Conservation (phyloP, 2,329 filamentous ascomycete genomes). For the Arthrobotrys sinensis region DNA sequence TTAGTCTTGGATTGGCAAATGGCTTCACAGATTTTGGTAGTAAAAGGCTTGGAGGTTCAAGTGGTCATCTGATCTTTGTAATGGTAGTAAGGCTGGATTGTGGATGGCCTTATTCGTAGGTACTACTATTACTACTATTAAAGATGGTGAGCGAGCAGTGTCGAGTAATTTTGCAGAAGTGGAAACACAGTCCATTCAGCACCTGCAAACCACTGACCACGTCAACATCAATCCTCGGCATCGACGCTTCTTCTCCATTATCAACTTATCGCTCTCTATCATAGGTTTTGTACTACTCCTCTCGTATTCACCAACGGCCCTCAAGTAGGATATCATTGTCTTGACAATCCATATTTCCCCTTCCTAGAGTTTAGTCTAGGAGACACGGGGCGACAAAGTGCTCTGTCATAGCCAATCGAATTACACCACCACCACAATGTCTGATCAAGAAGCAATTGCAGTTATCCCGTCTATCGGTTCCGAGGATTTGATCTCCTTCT, state of each 20-base stretch:
- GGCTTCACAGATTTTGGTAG: background rate
- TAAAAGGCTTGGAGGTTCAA: slow-evolving; percentile 9
- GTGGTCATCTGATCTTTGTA: slow-evolving; percentile 1
- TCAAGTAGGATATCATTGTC: background rate
- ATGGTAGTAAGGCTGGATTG: background rate
- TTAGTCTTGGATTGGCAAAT: slow-evolving; percentile 3
- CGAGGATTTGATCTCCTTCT: background rate
- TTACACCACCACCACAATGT: slow-evolving; percentile 1
- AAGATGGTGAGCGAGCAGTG: slow-evolving; percentile 13
- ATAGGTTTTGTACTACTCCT: background rate
- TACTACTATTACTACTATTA: background rate
- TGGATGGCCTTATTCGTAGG: background rate
- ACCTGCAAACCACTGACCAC: background rate
- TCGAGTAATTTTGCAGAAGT: background rate
- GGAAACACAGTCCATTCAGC: slow-evolving; percentile 18
- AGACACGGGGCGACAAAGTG: background rate
- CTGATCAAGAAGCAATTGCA: background rate
- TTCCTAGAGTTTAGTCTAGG: background rate
- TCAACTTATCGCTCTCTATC: background rate
- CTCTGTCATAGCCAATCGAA: background rate
- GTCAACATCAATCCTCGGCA: slow-evolving; percentile 19
- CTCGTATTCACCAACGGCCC: background rate
- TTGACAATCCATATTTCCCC: background rate
- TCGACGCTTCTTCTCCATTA: background rate
- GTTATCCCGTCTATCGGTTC: background rate